Evolutionary conservation across 2,329 filamentous ascomycete species (phyloP), one percentile per base, ranked within the genome.

Genomic region (Botrytis medusae): DNA sequence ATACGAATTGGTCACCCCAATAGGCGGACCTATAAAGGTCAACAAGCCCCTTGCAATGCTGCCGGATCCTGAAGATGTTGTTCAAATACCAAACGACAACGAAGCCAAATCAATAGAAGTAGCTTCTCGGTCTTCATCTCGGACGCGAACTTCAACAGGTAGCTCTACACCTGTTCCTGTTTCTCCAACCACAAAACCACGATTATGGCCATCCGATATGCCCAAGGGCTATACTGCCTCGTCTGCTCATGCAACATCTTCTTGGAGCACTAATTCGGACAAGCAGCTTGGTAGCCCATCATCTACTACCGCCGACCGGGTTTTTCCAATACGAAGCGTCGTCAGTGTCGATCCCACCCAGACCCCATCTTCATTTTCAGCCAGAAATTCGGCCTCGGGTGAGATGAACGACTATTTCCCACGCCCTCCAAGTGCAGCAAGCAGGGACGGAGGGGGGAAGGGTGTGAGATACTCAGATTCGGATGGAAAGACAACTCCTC

Each of bases 311-410:
- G 72, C 51, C 29, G 79, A 79, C 70, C 75, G 79, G 22, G 77
- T 80, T 2, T 80, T 78, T 63, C 79, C 79, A 14, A 79, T 80
- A 34, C 73, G 77, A 44, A 80, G 78, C 71, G 78, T 79, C 40
- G 76, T 79, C 40, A 77, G 77, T 63, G 78, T 79, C 44, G 78
- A 78, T 72, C 62, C 76, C 61, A 68, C 77, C 4, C 77, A 78
- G 46, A 79, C 78, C 20, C 76, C 79, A 67, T 71, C 69, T 44
- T 72, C 57, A 4, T 51, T 74, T 10, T 70, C 76, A 67, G 62
- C 59, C 6, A 76, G 76, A 59, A 74, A 69, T 20, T 68, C 65
- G 10, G 16, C 10, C 22, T 73, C 73, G 5, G 32, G 72, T 22
- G 78, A 79, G 29, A 54, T 73, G 18, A 74, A 69, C 44, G 77